These are phyloP conservation scores for Cymbomonas tetramitiformis DNA, from an alignment of 139 green algal species.

Conservation along the genomic window DNA sequence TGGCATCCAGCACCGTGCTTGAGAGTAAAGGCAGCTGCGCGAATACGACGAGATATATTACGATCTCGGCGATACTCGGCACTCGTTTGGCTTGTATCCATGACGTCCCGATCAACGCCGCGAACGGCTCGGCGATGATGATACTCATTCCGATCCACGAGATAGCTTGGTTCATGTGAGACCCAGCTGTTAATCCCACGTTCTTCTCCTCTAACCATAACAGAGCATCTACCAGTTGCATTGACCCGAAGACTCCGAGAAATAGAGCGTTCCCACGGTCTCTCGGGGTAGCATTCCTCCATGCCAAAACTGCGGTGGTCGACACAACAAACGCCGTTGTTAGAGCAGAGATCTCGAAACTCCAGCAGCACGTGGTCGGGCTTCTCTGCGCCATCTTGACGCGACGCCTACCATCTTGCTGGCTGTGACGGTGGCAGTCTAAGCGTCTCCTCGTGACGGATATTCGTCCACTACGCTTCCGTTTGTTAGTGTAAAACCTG, in stretches of 20 bases:
- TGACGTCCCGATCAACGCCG: no score
- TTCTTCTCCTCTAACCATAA: background rate
- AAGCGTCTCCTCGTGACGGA: no score
- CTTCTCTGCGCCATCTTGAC: no score
- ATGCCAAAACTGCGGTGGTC: background rate
- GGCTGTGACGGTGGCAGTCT: no score
- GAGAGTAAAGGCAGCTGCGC: no score
- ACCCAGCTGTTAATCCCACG: background rate
- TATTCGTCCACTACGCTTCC: no score
- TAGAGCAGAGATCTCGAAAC: background rate
- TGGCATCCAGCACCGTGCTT: no score
- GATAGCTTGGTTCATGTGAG: background rate
- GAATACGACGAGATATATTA: background rate
- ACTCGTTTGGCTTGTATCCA: no score
- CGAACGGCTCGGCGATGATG: conserved; percentile 6
- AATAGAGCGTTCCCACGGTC: background rate
- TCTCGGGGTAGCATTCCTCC: background rate
- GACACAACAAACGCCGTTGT: background rate
- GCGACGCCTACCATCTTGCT: no score
- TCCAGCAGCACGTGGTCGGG: no score
- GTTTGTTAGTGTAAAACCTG: no score
- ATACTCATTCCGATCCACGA: conserved; percentile 1
- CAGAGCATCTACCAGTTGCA: conserved; percentile 3
- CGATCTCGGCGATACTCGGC: background rate
- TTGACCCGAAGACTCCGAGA: conserved; percentile 6